Conservation (phyloP, 768 basidiomycete species). For the Lanmaoa pseudosensibilis region DNA sequence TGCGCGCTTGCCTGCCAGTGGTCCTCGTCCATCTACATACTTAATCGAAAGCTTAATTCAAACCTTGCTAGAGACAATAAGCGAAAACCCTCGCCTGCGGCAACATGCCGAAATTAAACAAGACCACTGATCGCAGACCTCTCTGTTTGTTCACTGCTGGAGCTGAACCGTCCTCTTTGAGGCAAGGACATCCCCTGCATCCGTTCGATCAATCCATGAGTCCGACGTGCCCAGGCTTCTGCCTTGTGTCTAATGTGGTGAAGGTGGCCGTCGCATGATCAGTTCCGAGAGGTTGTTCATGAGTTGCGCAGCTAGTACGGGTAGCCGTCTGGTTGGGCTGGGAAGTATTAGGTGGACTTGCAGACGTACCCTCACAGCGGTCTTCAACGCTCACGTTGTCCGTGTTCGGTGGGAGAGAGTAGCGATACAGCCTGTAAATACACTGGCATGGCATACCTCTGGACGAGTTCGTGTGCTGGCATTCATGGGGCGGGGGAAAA, state of each 20-base stretch:
- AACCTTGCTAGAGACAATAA: too few species aligned
- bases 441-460: conserved; percentile 61
- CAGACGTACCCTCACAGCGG: conserved; percentile 54
- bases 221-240: conserved; percentile 62
- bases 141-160: conserved; percentile 25
- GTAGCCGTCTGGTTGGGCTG: neutral
- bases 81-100: conserved; percentile 43
- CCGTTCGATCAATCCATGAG: conserved; percentile 36
- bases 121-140: conserved; percentile 54
- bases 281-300: conserved; percentile 51
- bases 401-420: conserved; percentile 46
- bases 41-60: too few species aligned
- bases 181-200: conserved; percentile 20
- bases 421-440: conserved; percentile 66
- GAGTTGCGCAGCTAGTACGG: conserved; percentile 43
- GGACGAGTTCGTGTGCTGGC: neutral
- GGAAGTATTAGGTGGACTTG: neutral
- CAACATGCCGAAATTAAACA: conserved; percentile 63
- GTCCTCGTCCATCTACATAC: conserved; percentile 36
- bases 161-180: conserved; percentile 20
- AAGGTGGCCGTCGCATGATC: conserved; percentile 39
- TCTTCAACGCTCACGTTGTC: conserved; percentile 42
- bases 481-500: neutral
- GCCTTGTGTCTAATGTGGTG: conserved; percentile 44
- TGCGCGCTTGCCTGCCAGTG: too few species aligned